Conservation (phyloP, 768 basidiomycete genomes). For the Tricholoma sp. region DNA sequence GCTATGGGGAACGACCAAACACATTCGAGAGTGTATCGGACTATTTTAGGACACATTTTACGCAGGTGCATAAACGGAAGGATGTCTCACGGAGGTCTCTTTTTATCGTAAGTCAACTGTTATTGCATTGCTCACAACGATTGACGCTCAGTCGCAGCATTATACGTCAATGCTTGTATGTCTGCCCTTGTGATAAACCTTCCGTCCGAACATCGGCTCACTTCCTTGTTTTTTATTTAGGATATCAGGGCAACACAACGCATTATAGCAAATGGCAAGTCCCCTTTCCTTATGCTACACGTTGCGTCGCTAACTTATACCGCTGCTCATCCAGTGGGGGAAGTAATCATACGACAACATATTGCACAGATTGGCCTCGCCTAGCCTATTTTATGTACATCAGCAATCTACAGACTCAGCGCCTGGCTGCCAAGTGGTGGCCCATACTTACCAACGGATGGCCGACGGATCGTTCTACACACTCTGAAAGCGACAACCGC, state of each 20-base stretch:
- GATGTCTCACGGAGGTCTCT: constrained; percentile 55
- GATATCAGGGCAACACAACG: constrained; percentile 63
- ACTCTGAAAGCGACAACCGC: neutral
- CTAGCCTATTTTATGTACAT: constrained; percentile 13
- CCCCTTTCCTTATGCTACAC: neutral
- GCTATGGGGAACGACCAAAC: constrained; percentile 70
- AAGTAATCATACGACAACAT: constrained; percentile 64
- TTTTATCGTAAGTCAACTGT: constrained; percentile 49
- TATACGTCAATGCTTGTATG: constrained; percentile 66
- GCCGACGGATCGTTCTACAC: neutral
- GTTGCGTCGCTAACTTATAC: neutral
- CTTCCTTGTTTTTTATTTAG: constrained; percentile 27
- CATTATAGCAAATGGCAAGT: constrained; percentile 58
- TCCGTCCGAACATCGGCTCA: neutral
- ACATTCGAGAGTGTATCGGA: constrained; percentile 64
- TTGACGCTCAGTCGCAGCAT: constrained; percentile 37
- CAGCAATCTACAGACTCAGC: neutral
- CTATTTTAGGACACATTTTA: constrained; percentile 84
- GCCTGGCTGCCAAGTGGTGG: neutral
- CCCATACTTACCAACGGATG: no score
- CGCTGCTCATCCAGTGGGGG: constrained; percentile 41
- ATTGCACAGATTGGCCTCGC: constrained; percentile 49
- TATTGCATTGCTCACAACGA: neutral
- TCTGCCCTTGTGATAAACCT: neutral
- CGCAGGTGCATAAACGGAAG: constrained; percentile 66